Conservation (phyloP, 305 asterid species). For the Ruellia speciosa region DNA sequence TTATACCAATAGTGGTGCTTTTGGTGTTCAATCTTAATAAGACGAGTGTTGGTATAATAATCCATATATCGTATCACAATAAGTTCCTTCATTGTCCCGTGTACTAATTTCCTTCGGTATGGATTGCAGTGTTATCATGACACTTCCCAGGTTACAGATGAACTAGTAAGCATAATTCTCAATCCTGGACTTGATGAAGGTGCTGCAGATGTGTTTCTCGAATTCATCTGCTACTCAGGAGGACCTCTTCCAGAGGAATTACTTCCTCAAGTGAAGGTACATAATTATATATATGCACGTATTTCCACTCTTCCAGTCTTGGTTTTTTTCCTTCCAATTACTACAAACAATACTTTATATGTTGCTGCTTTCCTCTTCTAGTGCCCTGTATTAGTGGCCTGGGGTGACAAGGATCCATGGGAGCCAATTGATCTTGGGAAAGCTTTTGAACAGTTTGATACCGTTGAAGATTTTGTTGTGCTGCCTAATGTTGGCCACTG, state of each 20-base stretch:
- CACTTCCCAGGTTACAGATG: constrained; percentile 84
- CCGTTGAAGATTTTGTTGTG: constrained; percentile 71
- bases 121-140: constrained; percentile 68
- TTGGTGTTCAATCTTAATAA: too few species aligned
- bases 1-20: too few species aligned
- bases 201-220: constrained; percentile 90
- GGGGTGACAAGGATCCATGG: constrained; percentile 99
- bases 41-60: too few species aligned
- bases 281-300: constrained; percentile 1
- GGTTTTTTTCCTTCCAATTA: not conserved
- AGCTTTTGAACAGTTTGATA: constrained; percentile 53
- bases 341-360: not conserved
- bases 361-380: constrained; percentile 19
- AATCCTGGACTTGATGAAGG: constrained; percentile 88
- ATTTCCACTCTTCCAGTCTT: not conserved
- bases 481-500: constrained; percentile 90
- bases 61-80: not conserved
- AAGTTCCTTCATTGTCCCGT: not conserved
- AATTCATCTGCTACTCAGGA: constrained; percentile 87
- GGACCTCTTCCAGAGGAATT: constrained; percentile 96
- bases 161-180: constrained; percentile 68
- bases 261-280: constrained; percentile 77
- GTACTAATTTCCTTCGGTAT: constrained; percentile 11
- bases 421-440: constrained; percentile 84
- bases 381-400: constrained; percentile 86